These are phyloP conservation scores for Yarrowia alimentaria DNA, from an alignment of 805 yeast genomes.

Conservation along the genomic window DNA sequence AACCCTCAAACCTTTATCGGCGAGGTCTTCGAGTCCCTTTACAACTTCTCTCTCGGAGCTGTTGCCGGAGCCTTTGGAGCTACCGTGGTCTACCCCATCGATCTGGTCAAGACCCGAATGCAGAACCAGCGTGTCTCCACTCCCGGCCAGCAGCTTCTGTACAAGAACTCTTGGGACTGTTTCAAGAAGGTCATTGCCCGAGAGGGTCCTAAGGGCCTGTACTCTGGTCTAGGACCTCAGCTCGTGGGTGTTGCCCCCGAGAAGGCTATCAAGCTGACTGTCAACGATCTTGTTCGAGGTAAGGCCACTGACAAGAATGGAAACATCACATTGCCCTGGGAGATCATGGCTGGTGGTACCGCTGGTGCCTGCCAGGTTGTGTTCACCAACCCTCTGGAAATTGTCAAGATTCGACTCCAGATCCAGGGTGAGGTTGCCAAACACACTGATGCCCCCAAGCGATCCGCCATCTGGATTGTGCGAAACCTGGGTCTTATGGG, in stretches of 20 bases:
- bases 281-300: conserved; percentile 82
- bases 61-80: conserved; percentile 98
- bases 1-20: conserved; percentile 48
- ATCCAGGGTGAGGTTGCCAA: conserved; percentile 75
- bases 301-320: conserved; percentile 56
- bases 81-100: conserved; percentile 96
- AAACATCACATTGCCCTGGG: conserved; percentile 56
- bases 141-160: conserved; percentile 48
- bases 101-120: conserved; percentile 93
- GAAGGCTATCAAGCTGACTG: conserved; percentile 93
- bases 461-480: conserved; percentile 69
- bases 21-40: conserved; percentile 74
- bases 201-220: conserved; percentile 84
- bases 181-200: conserved; percentile 67
- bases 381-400: conserved; percentile 93
- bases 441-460: conserved; percentile 42
- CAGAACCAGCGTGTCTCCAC: conserved; percentile 83
- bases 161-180: conserved; percentile 83
- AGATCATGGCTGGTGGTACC: conserved; percentile 81
- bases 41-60: conserved; percentile 87
- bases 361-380: conserved; percentile 98
- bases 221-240: conserved; percentile 92
- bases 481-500: conserved; percentile 79
- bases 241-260: conserved; percentile 97
- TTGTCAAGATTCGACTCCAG: conserved; percentile 91